These are phyloP conservation scores for Lactarius akahatsu DNA, from an alignment of 768 basidiomycete species.

Conservation along the genomic window DNA sequence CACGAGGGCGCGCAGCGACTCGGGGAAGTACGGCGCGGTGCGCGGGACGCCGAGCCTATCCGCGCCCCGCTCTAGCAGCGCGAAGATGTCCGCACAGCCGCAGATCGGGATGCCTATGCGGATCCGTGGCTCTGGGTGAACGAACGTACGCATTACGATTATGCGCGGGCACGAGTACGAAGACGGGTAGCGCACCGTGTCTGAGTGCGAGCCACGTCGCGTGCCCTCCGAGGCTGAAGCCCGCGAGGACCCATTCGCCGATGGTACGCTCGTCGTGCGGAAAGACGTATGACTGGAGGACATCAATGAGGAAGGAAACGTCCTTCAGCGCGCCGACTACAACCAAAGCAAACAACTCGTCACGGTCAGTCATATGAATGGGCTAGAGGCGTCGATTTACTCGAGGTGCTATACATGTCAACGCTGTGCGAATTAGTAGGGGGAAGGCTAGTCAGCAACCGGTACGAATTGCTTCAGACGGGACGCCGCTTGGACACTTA, in stretches of 20 bases:
- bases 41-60: slow-evolving; percentile 42
- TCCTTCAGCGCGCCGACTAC: slow-evolving; percentile 47
- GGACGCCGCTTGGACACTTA: slow-evolving; percentile 29
- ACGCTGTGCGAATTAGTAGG: slow-evolving; percentile 30
- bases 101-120: slow-evolving; percentile 45
- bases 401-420: slow-evolving; percentile 51
- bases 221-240: slow-evolving; percentile 84
- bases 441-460: slow-evolving; percentile 26
- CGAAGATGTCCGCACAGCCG: slow-evolving; percentile 69
- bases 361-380: not conserved
- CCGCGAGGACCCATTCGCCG: slow-evolving; percentile 67
- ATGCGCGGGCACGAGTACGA: not conserved
- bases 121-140: slow-evolving; percentile 42
- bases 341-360: not conserved
- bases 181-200: slow-evolving; percentile 48
- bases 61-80: slow-evolving; percentile 60
- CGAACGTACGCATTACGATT: not conserved
- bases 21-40: slow-evolving; percentile 57
- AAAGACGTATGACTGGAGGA: slow-evolving; percentile 71
- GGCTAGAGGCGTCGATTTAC: slow-evolving; percentile 33
- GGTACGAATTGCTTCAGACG: not conserved
- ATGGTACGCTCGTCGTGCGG: slow-evolving; percentile 61
- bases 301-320: slow-evolving; percentile 78
- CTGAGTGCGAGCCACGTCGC: slow-evolving; percentile 69
- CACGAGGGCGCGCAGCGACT: slow-evolving; percentile 50